Evolutionary conservation across 108 stramenopile genomes (phyloP), one percentile per base, ranked within the genome.

Genomic region (Cyclotella baltica): DNA sequence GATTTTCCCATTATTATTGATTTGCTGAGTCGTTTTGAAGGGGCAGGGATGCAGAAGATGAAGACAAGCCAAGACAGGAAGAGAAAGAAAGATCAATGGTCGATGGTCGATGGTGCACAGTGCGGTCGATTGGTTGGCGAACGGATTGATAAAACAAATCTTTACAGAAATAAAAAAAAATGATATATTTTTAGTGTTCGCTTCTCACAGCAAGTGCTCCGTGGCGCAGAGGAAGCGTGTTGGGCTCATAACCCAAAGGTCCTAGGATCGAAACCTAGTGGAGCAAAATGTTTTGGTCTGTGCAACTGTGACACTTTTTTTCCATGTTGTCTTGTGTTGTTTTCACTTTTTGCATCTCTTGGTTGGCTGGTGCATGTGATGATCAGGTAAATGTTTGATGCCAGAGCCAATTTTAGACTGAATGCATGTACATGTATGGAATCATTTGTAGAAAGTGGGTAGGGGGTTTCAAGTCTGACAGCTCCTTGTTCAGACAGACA

Each of bases 161-260:
- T 43, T 11, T 52, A 19, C 9, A 20, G 51, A 52, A 20, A 20
- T 52, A 16, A 52, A 52, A 19, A 4, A 52, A 19, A 20, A 19
- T 52, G 51, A 16, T 52, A 52, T 52, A 52, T 61, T 61, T 11
- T 61, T 30, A 30, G 20, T 23, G 20, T 19, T 19, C 9, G 20
- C 0, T 55, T 30, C 19, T 4, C 15, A 52, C 3, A 13, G 19
- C 1, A 63, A 55, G 61, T 88, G 91, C 93, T 84, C 76, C 69
- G 83, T 95, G 91, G 93, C 93, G 90, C 93, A 95, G 93, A 92
- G 93, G 93, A 81, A 95, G 93, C 91, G 91, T 92, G 91, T 91
- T 90, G 92, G 94, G 92, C 94, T 92, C 94, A 95, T 93, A 95
- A 95, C 92, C 89, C 94, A 91, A 91, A 92, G 94, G 94, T 95